A percentile compares a stretch with the other conserved stretches of the same genome.
phyloP scores from a whole-genome alignment of 2,329 filamentous ascomycete species.

The Thelonectria rubi region DNA sequence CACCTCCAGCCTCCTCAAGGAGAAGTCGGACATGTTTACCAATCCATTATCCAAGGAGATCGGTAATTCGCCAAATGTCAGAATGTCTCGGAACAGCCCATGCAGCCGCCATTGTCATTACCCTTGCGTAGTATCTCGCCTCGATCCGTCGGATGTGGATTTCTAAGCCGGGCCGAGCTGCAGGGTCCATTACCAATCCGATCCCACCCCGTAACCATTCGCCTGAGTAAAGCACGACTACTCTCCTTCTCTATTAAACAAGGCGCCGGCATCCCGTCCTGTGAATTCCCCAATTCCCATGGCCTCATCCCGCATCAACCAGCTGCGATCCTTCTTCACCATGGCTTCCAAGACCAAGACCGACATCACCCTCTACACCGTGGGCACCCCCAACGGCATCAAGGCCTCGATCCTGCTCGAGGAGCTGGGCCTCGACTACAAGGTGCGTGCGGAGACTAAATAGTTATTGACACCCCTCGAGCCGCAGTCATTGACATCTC shows the following conservation, averaged over 20 bases:
- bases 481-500: constrained; percentile 30
- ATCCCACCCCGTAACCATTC: not conserved
- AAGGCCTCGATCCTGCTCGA: constrained; percentile 89
- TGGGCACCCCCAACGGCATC: constrained; percentile 87
- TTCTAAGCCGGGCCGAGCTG: constrained; percentile 9
- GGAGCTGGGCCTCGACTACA: constrained; percentile 85
- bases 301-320: constrained; percentile 40
- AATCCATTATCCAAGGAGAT: not conserved
- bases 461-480: not conserved
- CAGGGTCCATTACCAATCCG: not conserved
- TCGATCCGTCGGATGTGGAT: not conserved
- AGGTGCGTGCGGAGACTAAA: constrained; percentile 54
- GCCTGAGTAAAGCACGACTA: not conserved
- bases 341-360: constrained; percentile 52
- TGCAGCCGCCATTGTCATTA: not conserved
- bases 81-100: not conserved
- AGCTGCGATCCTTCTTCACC: constrained; percentile 40
- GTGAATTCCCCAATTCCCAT: constrained; percentile 17
- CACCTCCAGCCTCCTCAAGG: not conserved
- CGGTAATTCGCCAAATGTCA: not conserved
- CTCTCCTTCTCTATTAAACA: not conserved
- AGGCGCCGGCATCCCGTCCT: not conserved
- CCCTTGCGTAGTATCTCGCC: not conserved
- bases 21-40: not conserved
- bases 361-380: constrained; percentile 83